Base-by-base conservation (phyloP, 148 eudicot genomes). In the Spergularia bocconei region DNA sequence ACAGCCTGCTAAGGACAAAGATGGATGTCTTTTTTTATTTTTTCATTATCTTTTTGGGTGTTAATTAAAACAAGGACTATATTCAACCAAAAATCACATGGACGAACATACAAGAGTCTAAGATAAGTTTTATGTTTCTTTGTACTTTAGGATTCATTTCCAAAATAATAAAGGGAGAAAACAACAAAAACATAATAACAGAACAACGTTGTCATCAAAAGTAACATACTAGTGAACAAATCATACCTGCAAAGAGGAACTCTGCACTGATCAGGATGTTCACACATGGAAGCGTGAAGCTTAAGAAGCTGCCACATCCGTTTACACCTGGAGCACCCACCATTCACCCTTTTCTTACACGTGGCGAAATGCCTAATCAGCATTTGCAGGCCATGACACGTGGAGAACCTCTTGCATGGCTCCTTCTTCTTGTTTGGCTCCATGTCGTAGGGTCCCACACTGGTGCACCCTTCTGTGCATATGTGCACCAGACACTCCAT, bases 401-500 rank as follows among this genome's bases (percentile, higher is more conserved):
- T 93, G 48, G 90, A 72, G 71, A 83, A 93, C 59, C 82, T 82
- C 81, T 73, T 82, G 33, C 98, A 93, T 11, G 98, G 98, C 21
- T 76, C 84, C 78, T 82, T 87, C 77, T 84, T 87, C 84, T 77
- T 78, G 38, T 62, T 75, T 1, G 90, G 89, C 33, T 82, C 91
- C 90, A 83, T 78, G 78, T 90, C 91, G 25, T 82, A 79, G 3
- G 98, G 98, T 6, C 98, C 93, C 11, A 93, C 97, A 8, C 70
- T 81, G 20, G 91, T 89, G 85, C 98, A 93, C 21, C 98, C 98
- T 77, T 93, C 95, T 9, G 93, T 87, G 69, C 93, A 91, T 56
- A 93, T 91, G 80, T 93, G 98, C 75, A 82, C 91, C 58, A 93
- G 75, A 78, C 98, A 88, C 17, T 88, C 98, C 98, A 93, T 93